Conservation (phyloP, 139 green algal genomes). For the Picochlorum sp. region DNA sequence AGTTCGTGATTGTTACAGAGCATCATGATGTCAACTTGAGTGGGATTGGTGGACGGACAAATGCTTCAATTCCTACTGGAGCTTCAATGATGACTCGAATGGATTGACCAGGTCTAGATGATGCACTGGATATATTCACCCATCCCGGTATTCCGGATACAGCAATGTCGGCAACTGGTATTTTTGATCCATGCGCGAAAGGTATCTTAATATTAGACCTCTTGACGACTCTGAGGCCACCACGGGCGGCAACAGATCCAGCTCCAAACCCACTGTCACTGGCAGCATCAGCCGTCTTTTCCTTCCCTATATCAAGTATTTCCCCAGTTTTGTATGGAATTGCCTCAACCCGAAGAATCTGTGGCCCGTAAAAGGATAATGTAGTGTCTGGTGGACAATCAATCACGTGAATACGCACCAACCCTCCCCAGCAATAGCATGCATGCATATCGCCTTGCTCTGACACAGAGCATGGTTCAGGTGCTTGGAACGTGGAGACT, state of each 20-base stretch:
- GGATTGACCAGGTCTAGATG: background rate
- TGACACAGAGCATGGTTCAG: slow-evolving; percentile 20
- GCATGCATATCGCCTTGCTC: background rate
- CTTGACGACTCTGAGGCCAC: slow-evolving; percentile 26
- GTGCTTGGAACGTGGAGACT: slow-evolving; percentile 47
- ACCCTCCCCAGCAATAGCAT: slow-evolving; percentile 60
- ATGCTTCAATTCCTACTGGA: slow-evolving; percentile 79
- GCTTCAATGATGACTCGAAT: slow-evolving; percentile 32
- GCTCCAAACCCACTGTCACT: slow-evolving; percentile 21
- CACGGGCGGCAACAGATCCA: slow-evolving; percentile 39
- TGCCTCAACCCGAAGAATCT: slow-evolving; percentile 26
- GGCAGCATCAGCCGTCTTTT: background rate
- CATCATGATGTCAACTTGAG: background rate
- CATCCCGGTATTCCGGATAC: slow-evolving; percentile 55
- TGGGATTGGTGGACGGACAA: slow-evolving; percentile 68
- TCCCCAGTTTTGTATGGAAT: background rate
- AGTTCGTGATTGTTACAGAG: background rate
- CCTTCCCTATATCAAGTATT: background rate
- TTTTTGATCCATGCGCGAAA: slow-evolving; percentile 39
- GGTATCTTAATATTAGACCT: slow-evolving; percentile 61
- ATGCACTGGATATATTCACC: slow-evolving; percentile 25
- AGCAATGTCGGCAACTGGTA: slow-evolving; percentile 6
- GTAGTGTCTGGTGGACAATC: slow-evolving; percentile 27
- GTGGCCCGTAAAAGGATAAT: slow-evolving; percentile 59
- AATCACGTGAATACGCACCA: slow-evolving; percentile 67